Evolutionary conservation across 805 yeast genomes (phyloP).

Genomic region (Hanseniaspora hatyaiensis): DNA sequence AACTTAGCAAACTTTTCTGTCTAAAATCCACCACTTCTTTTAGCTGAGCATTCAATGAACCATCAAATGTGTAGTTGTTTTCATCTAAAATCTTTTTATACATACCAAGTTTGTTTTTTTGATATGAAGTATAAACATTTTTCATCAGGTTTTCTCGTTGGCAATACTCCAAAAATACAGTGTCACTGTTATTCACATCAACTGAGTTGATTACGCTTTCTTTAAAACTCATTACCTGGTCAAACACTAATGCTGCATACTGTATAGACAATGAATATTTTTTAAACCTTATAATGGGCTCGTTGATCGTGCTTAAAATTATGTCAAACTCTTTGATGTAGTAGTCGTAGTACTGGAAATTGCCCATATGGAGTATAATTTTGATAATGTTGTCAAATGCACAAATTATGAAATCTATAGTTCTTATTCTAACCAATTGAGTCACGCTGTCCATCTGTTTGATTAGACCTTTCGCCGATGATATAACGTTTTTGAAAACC

Average conservation of each 20-base stretch:
- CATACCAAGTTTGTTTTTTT: neutral
- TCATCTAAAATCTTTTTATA: neutral
- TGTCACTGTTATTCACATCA: constrained; percentile 13
- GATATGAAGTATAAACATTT: neutral
- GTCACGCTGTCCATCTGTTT: constrained; percentile 29
- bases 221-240: constrained; percentile 5
- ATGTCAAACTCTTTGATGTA: constrained; percentile 41
- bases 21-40: neutral
- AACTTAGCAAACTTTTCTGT: neutral
- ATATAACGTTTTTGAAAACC: constrained; percentile 40
- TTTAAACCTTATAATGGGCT: constrained; percentile 24
- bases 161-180: constrained; percentile 11
- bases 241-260: constrained; percentile 10
- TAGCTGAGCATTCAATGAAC: neutral
- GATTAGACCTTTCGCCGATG: constrained; percentile 43
- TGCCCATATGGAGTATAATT: constrained; percentile 38
- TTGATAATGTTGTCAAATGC: constrained; percentile 34
- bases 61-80: neutral
- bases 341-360: constrained; percentile 47
- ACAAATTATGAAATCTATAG: constrained; percentile 30
- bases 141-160: constrained; percentile 3
- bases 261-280: constrained; percentile 10
- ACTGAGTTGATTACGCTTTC: neutral
- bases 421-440: constrained; percentile 30
- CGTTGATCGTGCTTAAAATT: constrained; percentile 27